Conservation (phyloP, 164 flowering plant species). For the Liquidambar formosana region DNA sequence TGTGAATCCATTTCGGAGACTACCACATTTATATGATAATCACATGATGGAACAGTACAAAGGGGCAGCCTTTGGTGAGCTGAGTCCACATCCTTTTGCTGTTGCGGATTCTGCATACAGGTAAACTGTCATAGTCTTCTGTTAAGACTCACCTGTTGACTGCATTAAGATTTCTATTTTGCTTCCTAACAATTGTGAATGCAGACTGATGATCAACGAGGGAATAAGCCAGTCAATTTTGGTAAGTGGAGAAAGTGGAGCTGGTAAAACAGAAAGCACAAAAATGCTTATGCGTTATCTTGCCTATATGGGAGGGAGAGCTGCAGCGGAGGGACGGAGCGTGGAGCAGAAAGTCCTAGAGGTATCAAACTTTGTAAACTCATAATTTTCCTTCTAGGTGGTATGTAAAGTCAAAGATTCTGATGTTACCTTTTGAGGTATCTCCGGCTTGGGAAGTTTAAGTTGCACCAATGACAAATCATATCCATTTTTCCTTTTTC, state of each 20-base stretch:
- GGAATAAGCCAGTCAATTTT: constrained; percentile 89
- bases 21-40: constrained; percentile 86
- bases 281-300: constrained; percentile 95
- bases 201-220: constrained; percentile 82
- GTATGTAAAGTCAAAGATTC: neutral
- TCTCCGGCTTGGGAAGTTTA: neutral
- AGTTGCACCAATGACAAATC: neutral
- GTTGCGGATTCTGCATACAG: constrained; percentile 97
- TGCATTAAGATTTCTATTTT: neutral
- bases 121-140: constrained; percentile 30
- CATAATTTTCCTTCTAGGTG: neutral
- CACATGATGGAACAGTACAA: constrained; percentile 92
- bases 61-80: constrained; percentile 86
- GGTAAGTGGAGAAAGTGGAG: constrained; percentile 99
- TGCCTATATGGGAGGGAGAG: constrained; percentile 92
- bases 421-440: neutral
- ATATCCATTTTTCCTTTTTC: neutral
- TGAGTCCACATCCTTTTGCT: constrained; percentile 98
- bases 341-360: constrained; percentile 91
- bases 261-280: constrained; percentile 99
- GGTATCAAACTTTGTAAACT: constrained; percentile 34
- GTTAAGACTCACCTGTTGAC: no score
- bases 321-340: constrained; percentile 55
- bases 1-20: constrained; percentile 85
- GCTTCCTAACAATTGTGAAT: constrained; percentile 5